Conservation (phyloP, 139 green algal genomes). For the Micractinium sp. region DNA sequence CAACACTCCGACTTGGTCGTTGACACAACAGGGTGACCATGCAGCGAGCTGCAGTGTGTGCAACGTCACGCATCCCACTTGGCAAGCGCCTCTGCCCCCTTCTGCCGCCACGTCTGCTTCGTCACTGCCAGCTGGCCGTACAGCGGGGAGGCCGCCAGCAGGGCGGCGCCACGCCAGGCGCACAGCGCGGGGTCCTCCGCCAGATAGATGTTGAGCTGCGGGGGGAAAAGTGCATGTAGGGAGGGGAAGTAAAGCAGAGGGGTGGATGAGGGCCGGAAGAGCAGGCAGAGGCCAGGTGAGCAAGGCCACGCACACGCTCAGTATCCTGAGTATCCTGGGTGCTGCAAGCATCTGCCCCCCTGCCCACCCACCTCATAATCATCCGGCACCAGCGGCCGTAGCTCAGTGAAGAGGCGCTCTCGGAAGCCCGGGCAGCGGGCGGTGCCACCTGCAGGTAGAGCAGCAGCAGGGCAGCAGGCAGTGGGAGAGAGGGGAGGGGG, state of each 20-base stretch:
- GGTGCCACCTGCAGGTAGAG: constrained; percentile 36
- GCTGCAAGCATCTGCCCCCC: background rate
- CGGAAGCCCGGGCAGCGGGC: constrained; percentile 72
- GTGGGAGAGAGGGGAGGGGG: background rate
- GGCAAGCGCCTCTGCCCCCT: constrained; percentile 36
- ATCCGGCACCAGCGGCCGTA: constrained; percentile 76
- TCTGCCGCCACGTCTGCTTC: constrained; percentile 63
- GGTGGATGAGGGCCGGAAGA: background rate
- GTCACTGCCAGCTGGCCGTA: constrained; percentile 59
- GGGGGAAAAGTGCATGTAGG: background rate
- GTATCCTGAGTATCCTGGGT: too few species aligned
- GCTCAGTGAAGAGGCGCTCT: constrained; percentile 59
- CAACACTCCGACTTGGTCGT: too few species aligned
- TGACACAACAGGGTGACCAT: too few species aligned
- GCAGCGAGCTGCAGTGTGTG: too few species aligned
- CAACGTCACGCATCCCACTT: background rate
- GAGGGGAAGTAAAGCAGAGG: background rate
- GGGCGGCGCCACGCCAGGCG: constrained; percentile 71
- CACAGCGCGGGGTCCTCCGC: constrained; percentile 54
- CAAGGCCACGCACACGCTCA: too few species aligned
- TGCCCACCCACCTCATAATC: constrained; percentile 60
- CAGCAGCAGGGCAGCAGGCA: background rate
- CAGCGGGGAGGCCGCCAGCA: constrained; percentile 46
- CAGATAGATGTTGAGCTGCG: constrained; percentile 26
- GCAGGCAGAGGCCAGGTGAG: background rate